These are phyloP conservation scores for Marasmius tenuissimus DNA, from an alignment of 1,284 basidiomycete genomes.

Conservation along the genomic window DNA sequence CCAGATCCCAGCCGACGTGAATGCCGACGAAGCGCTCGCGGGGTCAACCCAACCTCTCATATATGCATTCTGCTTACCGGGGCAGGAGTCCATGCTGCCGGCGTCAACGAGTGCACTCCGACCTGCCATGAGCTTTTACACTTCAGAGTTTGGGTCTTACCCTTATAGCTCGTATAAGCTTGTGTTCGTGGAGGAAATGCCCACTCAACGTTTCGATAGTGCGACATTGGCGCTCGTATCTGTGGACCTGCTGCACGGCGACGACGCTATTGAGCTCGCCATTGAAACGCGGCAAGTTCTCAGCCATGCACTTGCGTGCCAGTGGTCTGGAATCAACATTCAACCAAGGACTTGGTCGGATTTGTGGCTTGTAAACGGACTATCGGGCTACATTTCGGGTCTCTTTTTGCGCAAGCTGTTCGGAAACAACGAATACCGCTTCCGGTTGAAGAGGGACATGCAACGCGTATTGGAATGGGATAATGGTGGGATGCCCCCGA, in stretches of 20 bases:
- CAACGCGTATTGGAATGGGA: constrained; percentile 91
- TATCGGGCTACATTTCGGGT: constrained; percentile 89
- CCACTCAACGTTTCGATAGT: constrained; percentile 77
- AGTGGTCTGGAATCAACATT: constrained; percentile 98
- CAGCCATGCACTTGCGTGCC: constrained; percentile 87
- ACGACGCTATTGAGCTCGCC: constrained; percentile 92
- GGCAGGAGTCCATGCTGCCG: constrained; percentile 71
- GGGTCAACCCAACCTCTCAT: constrained; percentile 81
- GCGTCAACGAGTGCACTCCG: constrained; percentile 79
- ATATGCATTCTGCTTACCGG: constrained; percentile 92
- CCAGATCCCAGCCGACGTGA: constrained; percentile 62
- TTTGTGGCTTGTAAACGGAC: constrained; percentile 93
- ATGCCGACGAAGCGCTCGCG: constrained; percentile 57
- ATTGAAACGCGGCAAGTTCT: constrained; percentile 88
- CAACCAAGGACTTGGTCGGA: constrained; percentile 95
- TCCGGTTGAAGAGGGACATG: constrained; percentile 95
- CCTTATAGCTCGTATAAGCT: constrained; percentile 95
- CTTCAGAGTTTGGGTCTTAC: constrained; percentile 93
- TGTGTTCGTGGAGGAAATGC: constrained; percentile 92
- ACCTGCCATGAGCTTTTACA: constrained; percentile 90
- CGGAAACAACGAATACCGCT: constrained; percentile 98
- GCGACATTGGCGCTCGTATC: constrained; percentile 85
- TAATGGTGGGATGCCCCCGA: constrained; percentile 87
- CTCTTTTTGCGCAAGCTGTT: constrained; percentile 87
- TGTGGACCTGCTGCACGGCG: constrained; percentile 84